Percentiles rank a stretch among this genome's conserved stretches.
phyloP scores from a whole-genome alignment of 306 rosid species.

The Abrus precatorius region DNA sequence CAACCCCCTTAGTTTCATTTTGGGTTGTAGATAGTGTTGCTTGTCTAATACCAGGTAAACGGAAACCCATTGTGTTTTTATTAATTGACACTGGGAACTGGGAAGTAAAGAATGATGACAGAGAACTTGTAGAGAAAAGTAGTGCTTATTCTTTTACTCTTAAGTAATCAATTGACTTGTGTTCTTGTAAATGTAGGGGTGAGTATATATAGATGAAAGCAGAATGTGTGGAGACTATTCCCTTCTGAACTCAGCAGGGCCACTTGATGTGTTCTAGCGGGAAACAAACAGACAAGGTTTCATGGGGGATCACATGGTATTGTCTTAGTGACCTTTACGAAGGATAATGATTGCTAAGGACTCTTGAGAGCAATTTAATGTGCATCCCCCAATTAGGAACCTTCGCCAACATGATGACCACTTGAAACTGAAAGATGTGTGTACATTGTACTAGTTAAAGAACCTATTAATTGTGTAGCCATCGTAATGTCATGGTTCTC shows the following conservation, averaged over 20 bases:
- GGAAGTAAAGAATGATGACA: not conserved
- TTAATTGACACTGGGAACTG: not conserved
- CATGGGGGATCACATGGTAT: slow-evolving; percentile 23
- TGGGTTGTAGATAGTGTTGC: too few relatives aligned
- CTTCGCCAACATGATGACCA: not conserved
- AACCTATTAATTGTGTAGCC: too few relatives aligned
- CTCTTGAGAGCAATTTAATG: not conserved
- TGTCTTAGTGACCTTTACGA: not conserved
- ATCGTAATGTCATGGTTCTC: not conserved
- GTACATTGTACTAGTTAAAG: too few relatives aligned
- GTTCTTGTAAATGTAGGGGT: not conserved
- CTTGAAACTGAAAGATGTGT: not conserved
- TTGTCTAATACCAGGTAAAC: too few relatives aligned
- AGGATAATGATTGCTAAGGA: not conserved
- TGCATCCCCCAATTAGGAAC: slow-evolving; percentile 1
- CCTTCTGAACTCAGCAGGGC: not conserved
- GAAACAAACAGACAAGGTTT: not conserved
- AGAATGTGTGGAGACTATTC: not conserved
- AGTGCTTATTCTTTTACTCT: not conserved
- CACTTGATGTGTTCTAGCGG: not conserved
- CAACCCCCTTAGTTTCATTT: too few relatives aligned
- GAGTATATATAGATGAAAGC: not conserved
- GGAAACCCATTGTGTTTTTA: too few relatives aligned
- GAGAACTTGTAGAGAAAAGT: not conserved
- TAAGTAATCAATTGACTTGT: not conserved